Evolutionary conservation across 108 stramenopile genomes (phyloP).

Genomic region (Cyclotella sp.): DNA sequence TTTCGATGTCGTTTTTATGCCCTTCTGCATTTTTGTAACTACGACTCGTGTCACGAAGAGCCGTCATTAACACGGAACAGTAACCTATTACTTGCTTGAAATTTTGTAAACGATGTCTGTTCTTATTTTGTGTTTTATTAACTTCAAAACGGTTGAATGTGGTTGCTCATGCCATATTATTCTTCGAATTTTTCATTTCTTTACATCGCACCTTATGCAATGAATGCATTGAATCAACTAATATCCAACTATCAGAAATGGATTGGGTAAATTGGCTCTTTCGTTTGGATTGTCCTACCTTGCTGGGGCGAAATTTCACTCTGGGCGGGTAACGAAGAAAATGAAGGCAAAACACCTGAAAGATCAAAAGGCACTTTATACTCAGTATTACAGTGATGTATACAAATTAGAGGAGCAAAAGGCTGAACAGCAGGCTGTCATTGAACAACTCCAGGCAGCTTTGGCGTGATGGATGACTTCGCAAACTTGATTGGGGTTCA

Average conservation of each 20-base stretch:
- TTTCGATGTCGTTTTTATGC: neutral
- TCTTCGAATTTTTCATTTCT: neutral
- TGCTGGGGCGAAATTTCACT: conserved; percentile 77
- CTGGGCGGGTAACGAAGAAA: conserved; percentile 71
- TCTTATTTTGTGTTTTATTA: too few relatives aligned
- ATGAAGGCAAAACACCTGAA: conserved; percentile 81
- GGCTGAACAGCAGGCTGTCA: conserved; percentile 64
- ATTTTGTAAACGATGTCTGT: neutral
- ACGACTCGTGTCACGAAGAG: neutral
- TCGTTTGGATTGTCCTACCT: conserved; percentile 70
- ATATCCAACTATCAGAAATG: conserved; percentile 28
- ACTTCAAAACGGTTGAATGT: too few relatives aligned
- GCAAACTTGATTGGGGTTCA: neutral
- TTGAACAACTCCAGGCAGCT: conserved; percentile 53
- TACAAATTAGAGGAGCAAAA: conserved; percentile 89
- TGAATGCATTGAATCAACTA: conserved; percentile 8
- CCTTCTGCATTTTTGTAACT: neutral
- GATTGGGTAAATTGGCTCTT: conserved; percentile 60
- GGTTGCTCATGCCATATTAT: too few relatives aligned
- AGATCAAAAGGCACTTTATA: conserved; percentile 90
- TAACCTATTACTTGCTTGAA: neutral
- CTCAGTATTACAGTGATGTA: conserved; percentile 93
- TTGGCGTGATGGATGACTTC: conserved; percentile 20
- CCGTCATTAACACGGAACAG: neutral
- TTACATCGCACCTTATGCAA: neutral